Percentiles rank a stretch among this genome's conserved stretches.
Conservation (phyloP, 805 yeast genomes). For the Sugiyamaella chiloensis region DNA sequence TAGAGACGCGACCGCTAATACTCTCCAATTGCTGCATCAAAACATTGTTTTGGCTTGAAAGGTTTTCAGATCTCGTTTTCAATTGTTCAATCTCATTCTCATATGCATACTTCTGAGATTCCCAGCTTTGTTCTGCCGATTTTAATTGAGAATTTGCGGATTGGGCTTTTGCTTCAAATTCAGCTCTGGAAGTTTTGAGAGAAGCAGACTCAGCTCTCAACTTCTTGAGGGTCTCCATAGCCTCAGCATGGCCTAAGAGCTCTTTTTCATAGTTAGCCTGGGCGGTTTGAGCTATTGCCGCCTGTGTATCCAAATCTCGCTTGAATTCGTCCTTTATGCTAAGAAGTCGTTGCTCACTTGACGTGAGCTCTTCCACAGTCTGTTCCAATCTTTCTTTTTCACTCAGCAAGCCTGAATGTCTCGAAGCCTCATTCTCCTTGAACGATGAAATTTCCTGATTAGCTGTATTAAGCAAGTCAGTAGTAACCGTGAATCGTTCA, state of each 20-base stretch:
- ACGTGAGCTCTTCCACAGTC: slow-evolving; percentile 24
- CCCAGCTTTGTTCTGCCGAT: slow-evolving; percentile 45
- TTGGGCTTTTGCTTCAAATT: slow-evolving; percentile 30
- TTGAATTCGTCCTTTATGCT: slow-evolving; percentile 32
- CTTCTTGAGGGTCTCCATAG: slow-evolving; percentile 40
- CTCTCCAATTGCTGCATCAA: slow-evolving; percentile 65
- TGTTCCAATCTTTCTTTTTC: slow-evolving; percentile 22
- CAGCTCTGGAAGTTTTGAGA: slow-evolving; percentile 30
- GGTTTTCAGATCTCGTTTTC: slow-evolving; percentile 48
- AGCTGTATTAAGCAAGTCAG: slow-evolving; percentile 20
- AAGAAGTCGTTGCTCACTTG: slow-evolving; percentile 30
- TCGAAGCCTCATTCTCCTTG: slow-evolving; percentile 24
- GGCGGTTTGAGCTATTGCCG: slow-evolving; percentile 44
- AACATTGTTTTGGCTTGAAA: slow-evolving; percentile 64
- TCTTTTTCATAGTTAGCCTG: slow-evolving; percentile 57
- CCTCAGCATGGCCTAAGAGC: slow-evolving; percentile 52
- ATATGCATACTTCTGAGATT: slow-evolving; percentile 39
- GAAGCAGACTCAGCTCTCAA: slow-evolving; percentile 38
- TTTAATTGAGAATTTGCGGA: slow-evolving; percentile 35
- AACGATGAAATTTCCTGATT: slow-evolving; percentile 23
- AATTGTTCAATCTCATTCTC: slow-evolving; percentile 49
- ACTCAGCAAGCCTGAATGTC: slow-evolving; percentile 21
- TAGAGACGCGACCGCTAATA: slow-evolving; percentile 22
- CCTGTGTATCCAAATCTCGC: slow-evolving; percentile 44
- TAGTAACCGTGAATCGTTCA: slow-evolving; percentile 21